Percentiles rank a stretch among this genome's conserved stretches.
These are phyloP conservation scores for Trichoderma sp. DNA, from an alignment of 2,329 filamentous ascomycete genomes.

Conservation along the genomic window DNA sequence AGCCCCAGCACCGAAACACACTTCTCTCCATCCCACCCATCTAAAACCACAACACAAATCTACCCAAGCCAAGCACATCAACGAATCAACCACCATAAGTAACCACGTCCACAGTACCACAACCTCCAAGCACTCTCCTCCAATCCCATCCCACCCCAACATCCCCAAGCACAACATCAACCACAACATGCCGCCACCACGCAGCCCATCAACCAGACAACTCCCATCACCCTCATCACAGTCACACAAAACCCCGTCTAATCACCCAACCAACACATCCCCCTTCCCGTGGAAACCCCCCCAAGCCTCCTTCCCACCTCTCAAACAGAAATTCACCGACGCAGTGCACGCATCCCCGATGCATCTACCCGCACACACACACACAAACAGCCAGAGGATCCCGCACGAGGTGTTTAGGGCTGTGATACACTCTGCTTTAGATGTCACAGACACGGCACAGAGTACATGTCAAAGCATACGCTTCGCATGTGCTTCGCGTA, in stretches of 20 bases:
- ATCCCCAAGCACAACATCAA: background rate
- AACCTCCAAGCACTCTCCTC: background rate
- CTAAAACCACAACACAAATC: background rate
- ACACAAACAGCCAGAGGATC: background rate
- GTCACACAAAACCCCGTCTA: constrained; percentile 16
- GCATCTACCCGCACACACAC: constrained; percentile 18
- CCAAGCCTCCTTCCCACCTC: background rate
- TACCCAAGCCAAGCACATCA: background rate
- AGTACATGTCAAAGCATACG: background rate
- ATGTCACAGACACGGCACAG: background rate
- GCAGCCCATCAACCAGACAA: background rate
- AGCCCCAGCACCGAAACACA: background rate
- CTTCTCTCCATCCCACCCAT: background rate
- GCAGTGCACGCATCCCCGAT: background rate
- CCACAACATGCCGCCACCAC: background rate
- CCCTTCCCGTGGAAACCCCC: background rate
- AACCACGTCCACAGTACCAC: background rate
- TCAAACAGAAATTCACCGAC: constrained; percentile 20
- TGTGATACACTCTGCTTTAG: too few relatives aligned
- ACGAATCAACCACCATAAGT: too few relatives aligned
- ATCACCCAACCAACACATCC: constrained; percentile 2
- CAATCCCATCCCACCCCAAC: background rate
- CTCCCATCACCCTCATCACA: background rate
- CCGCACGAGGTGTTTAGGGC: too few relatives aligned
- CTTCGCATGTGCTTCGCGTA: background rate